A percentile compares a stretch with the other conserved stretches of the same genome.
These are phyloP conservation scores for Lichtheimia ornata DNA, from an alignment of 371 early-diverging fungal genomes.

Conservation along the genomic window DNA sequence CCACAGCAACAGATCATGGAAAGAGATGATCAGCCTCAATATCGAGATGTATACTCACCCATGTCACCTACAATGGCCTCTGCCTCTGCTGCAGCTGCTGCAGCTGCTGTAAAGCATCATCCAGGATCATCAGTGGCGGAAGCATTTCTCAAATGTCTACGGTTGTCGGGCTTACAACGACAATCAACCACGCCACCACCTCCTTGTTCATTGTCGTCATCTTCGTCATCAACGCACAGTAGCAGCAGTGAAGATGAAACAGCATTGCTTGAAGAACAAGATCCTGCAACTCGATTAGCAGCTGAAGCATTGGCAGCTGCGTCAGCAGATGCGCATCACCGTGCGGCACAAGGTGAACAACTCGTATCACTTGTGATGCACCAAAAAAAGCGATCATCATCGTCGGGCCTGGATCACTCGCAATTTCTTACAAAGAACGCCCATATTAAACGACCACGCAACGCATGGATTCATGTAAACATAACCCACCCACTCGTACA, in stretches of 20 bases:
- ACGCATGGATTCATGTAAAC: slow-evolving; percentile 42
- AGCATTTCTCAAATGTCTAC: slow-evolving; percentile 23
- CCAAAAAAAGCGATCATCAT: slow-evolving; percentile 6
- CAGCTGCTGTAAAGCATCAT: slow-evolving; percentile 20
- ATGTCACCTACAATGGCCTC: slow-evolving; percentile 32
- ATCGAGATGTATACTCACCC: slow-evolving; percentile 3
- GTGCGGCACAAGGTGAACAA: not conserved
- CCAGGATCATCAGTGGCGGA: slow-evolving; percentile 35
- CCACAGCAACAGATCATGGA: not conserved
- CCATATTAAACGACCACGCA: slow-evolving; percentile 38
- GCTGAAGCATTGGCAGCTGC: slow-evolving; percentile 9
- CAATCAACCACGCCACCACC: slow-evolving; percentile 8
- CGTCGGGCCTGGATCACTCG: slow-evolving; percentile 18
- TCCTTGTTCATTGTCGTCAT: slow-evolving; percentile 6
- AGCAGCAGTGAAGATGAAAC: slow-evolving; percentile 2
- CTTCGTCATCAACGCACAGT: slow-evolving; percentile 9
- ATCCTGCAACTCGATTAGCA: slow-evolving; percentile 3
- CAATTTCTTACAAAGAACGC: slow-evolving; percentile 36
- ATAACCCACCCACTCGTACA: not conserved
- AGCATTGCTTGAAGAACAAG: slow-evolving; percentile 4
- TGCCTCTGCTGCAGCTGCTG: slow-evolving; percentile 26
- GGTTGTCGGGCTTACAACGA: slow-evolving; percentile 3
- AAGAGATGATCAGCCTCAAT: slow-evolving; percentile 1
- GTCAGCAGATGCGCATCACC: slow-evolving; percentile 4
- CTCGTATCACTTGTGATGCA: slow-evolving; percentile 10